Conservation (phyloP, 73 alveolate genomes). For the Stentor roeselii region DNA sequence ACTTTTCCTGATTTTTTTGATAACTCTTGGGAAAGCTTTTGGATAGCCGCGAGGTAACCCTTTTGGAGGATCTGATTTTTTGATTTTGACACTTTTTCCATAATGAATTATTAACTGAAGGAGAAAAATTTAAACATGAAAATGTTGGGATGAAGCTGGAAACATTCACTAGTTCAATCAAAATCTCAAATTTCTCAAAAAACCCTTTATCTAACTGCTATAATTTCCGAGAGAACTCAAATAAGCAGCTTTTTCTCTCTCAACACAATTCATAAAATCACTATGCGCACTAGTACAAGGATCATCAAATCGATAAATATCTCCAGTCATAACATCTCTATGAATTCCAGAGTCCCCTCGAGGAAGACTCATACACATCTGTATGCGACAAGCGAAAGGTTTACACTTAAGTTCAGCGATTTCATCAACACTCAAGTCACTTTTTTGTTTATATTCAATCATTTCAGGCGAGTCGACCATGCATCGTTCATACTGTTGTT, state of each 20-base stretch:
- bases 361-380: slow-evolving; percentile 10
- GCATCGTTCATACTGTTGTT: neutral
- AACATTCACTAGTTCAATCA: too few relatives aligned
- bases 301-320: neutral
- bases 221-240: neutral
- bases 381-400: slow-evolving; percentile 25
- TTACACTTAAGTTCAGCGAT: slow-evolving; percentile 22
- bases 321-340: slow-evolving; percentile 17
- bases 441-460: neutral
- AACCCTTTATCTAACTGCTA: neutral
- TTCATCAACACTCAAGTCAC: slow-evolving; percentile 6
- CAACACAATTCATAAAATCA: neutral
- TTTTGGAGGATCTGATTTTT: too few relatives aligned
- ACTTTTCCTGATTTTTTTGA: too few relatives aligned
- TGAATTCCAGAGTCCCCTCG: neutral
- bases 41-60: too few relatives aligned
- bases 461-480: slow-evolving; percentile 12
- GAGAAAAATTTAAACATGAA: too few relatives aligned
- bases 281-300: neutral
- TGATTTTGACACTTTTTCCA: too few relatives aligned
- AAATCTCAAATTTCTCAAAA: neutral
- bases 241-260: neutral
- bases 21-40: too few relatives aligned
- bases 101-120: too few relatives aligned
- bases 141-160: too few relatives aligned